Base-by-base conservation (phyloP, 2,329 filamentous ascomycete genomes). In the Fusarium palustre region DNA sequence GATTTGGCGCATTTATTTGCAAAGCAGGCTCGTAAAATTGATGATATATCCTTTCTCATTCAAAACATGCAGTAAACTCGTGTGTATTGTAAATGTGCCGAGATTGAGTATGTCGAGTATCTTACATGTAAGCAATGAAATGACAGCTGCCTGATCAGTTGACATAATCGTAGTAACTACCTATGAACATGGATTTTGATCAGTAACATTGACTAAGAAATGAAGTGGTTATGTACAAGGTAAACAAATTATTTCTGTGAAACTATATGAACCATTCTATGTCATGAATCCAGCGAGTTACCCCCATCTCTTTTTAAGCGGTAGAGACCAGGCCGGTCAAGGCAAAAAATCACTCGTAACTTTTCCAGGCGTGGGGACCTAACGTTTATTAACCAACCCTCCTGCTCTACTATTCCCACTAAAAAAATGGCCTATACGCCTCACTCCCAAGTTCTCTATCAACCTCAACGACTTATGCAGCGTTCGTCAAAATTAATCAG, bases 21-120 rank as follows among this genome's bases (percentile, higher is more conserved):
- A 65, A 54, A 76, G 73, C 71, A 76, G 71, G 75, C 76, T 77
- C 62, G 69, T 72, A 73, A 71, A 75, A 74, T 73, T 72, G 72
- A 78, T 73, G 72, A 75, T 74, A 76, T 78, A 74, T 77, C 69
- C 70, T 64, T 64, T 72, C 57, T 66, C 46, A 53, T 61, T 39
- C 54, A 18, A 52, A 33, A 8, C 13, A 24, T 9, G 10, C 7
- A n/a, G 30, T 22, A 22, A 16, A 48, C 16, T 11, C 16, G 18
- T 28, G 38, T 16, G 48, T 33, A 13, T 34, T 33, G 31, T 55
- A 34, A n/a, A 4, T 30, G n/a, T 54, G n/a, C 36, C 24, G 15
- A 18, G 18, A 52, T 24, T 49, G 45, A 13, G 11, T 22, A 28
- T n/a, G 18, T 24, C 16, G 9, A n/a, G 20, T n/a, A 20, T 43